Evolutionary conservation across 495 filamentous ascomycete species (phyloP).

Genomic region (Xylaria intraflava): DNA sequence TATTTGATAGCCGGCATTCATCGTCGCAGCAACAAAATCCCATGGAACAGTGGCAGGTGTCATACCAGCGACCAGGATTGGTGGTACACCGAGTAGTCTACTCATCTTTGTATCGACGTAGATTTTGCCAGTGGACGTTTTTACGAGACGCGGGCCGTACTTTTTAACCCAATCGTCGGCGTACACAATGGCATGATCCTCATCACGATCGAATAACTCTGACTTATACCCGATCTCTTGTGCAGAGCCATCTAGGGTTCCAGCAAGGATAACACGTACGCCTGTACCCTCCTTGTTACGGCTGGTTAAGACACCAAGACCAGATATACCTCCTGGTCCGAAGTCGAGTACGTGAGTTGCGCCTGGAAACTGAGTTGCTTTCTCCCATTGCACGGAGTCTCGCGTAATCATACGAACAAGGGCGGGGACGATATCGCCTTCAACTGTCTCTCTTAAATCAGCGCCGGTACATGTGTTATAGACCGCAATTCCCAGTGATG

Average conservation of each 20-base stretch:
- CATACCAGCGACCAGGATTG: slow-evolving; percentile 89
- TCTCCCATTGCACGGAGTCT: slow-evolving; percentile 90
- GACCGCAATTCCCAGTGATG: slow-evolving; percentile 69
- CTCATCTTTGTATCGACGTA: slow-evolving; percentile 99
- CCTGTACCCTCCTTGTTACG: slow-evolving; percentile 97
- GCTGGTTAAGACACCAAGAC: slow-evolving; percentile 93
- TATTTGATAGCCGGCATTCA: slow-evolving; percentile 88
- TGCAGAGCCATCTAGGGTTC: slow-evolving; percentile 82
- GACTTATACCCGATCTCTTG: slow-evolving; percentile 92
- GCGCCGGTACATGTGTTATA: slow-evolving; percentile 81
- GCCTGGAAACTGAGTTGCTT: slow-evolving; percentile 76
- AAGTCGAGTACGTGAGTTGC: slow-evolving; percentile 96
- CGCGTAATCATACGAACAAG: slow-evolving; percentile 90
- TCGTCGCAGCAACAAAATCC: slow-evolving; percentile 87
- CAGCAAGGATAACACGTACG: slow-evolving; percentile 89
- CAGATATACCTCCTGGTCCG: slow-evolving; percentile 91
- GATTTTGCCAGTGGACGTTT: slow-evolving; percentile 76
- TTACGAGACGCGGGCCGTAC: slow-evolving; percentile 79
- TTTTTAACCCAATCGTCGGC: slow-evolving; percentile 98
- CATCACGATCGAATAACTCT: slow-evolving; percentile 92
- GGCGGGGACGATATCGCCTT: slow-evolving; percentile 65
- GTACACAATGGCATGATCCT: slow-evolving; percentile 85
- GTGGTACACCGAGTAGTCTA: slow-evolving; percentile 79
- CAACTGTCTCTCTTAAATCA: slow-evolving; percentile 59
- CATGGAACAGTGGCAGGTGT: slow-evolving; percentile 84